Evolutionary conservation across 2,329 filamentous ascomycete genomes (phyloP).

Genomic region (Ophiobolus disseminans): DNA sequence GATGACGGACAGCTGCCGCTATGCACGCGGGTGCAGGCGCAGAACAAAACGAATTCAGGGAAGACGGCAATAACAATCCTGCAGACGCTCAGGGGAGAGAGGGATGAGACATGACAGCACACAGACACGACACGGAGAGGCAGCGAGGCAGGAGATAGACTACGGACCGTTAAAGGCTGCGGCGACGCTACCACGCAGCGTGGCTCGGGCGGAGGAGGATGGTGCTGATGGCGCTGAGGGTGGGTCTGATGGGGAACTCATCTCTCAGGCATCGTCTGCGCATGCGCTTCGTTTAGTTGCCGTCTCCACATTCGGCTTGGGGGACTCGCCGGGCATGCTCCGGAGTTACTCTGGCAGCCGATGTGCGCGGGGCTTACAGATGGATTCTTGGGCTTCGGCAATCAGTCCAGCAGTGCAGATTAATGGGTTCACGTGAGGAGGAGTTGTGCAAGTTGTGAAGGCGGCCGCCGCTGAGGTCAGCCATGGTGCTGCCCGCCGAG

Average conservation of each 20-base stretch:
- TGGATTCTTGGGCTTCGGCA: not conserved
- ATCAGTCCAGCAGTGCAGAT: not conserved
- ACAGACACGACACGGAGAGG: not conserved
- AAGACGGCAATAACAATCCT: not conserved
- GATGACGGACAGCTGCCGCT: not conserved
- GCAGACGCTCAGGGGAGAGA: not conserved
- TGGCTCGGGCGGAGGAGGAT: conserved; percentile 37
- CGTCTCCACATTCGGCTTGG: conserved; percentile 5
- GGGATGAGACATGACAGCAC: conserved; percentile 6
- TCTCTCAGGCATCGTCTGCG: conserved; percentile 1
- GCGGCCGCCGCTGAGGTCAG: not conserved
- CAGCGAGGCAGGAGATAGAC: not conserved
- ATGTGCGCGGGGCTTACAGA: too few species aligned
- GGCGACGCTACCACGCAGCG: conserved; percentile 47
- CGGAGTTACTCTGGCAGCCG: not conserved
- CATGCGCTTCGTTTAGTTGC: conserved; percentile 5
- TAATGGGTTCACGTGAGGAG: not conserved
- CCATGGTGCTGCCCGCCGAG: not conserved
- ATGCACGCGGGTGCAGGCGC: not conserved
- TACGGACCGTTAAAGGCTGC: conserved; percentile 51
- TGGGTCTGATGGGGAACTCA: conserved; percentile 1
- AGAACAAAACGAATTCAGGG: not conserved
- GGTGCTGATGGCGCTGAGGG: conserved; percentile 28
- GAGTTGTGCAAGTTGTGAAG: not conserved
- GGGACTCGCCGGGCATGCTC: not conserved